These are phyloP conservation scores for Loxodes magnus DNA, from an alignment of 73 alveolate species.

Conservation along the genomic window DNA sequence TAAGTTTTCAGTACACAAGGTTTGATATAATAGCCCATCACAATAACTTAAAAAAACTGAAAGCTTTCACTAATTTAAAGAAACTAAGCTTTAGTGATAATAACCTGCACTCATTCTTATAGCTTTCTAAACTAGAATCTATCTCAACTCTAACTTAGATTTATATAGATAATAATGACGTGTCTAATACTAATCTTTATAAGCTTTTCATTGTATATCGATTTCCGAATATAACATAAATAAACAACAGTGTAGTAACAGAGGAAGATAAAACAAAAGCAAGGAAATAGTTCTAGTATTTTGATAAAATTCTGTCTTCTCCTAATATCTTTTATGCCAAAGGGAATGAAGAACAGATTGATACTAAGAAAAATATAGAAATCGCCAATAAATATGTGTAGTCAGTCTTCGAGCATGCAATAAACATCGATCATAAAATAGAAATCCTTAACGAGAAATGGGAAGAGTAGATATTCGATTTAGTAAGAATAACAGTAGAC, in stretches of 20 bases:
- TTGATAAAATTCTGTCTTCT: slow-evolving; percentile 70
- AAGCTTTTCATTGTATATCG: slow-evolving; percentile 83
- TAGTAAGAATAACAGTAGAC: neutral
- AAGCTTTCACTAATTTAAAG: slow-evolving; percentile 62
- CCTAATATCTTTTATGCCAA: slow-evolving; percentile 35
- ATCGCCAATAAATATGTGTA: slow-evolving; percentile 19
- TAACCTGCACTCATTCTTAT: slow-evolving; percentile 66
- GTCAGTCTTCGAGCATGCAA: slow-evolving; percentile 11
- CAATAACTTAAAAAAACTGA: slow-evolving; percentile 47
- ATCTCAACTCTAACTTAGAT: slow-evolving; percentile 46
- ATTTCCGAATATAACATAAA: slow-evolving; percentile 77
- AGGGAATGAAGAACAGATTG: slow-evolving; percentile 9
- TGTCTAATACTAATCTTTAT: slow-evolving; percentile 43
- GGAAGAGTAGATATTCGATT: slow-evolving; percentile 5
- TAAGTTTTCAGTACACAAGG: slow-evolving; percentile 69
- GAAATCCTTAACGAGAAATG: slow-evolving; percentile 21
- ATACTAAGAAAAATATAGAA: slow-evolving; percentile 16
- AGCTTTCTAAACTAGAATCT: slow-evolving; percentile 78
- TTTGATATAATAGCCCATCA: slow-evolving; percentile 74
- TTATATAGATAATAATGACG: slow-evolving; percentile 62
- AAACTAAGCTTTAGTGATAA: slow-evolving; percentile 66
- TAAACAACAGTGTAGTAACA: slow-evolving; percentile 60
- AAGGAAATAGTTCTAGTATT: slow-evolving; percentile 65
- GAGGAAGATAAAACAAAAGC: slow-evolving; percentile 74
- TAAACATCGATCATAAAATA: slow-evolving; percentile 13